Conservation (phyloP, 148 eudicot species). For the Rhododendron molle region DNA sequence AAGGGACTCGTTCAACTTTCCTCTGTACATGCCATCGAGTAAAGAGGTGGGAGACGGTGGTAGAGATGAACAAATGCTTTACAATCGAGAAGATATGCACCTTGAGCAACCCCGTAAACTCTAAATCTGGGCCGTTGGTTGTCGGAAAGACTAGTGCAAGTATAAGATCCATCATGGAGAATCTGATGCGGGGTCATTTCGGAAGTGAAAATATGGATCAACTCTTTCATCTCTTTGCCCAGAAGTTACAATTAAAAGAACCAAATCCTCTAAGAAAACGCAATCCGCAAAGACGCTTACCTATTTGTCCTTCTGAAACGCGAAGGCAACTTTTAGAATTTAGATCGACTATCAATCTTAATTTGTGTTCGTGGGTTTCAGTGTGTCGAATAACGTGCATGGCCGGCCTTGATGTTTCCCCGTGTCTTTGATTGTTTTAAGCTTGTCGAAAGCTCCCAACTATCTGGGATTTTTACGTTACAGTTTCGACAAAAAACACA, state of each 20-base stretch:
- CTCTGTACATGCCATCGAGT: not conserved
- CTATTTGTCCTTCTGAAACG: not conserved
- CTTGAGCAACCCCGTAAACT: not conserved
- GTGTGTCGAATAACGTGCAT: too few relatives aligned
- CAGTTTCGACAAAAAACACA: too few relatives aligned
- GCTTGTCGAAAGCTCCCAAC: too few relatives aligned
- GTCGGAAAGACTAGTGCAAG: too few relatives aligned
- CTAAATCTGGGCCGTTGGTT: not conserved
- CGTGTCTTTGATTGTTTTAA: too few relatives aligned
- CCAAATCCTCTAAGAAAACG: not conserved
- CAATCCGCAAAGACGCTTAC: not conserved
- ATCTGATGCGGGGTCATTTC: not conserved
- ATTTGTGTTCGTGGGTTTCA: too few relatives aligned
- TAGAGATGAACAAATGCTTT: not conserved
- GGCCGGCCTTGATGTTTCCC: too few relatives aligned
- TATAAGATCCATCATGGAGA: not conserved
- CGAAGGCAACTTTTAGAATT: not conserved
- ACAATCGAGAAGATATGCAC: not conserved
- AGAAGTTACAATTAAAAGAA: not conserved
- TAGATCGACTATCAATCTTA: too few relatives aligned
- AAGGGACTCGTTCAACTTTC: not conserved
- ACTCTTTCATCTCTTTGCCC: not conserved
- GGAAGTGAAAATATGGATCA: not conserved
- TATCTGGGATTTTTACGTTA: too few relatives aligned
- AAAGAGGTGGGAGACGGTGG: not conserved